Conservation (phyloP, 768 basidiomycete genomes). For the Amanita fuliginea region DNA sequence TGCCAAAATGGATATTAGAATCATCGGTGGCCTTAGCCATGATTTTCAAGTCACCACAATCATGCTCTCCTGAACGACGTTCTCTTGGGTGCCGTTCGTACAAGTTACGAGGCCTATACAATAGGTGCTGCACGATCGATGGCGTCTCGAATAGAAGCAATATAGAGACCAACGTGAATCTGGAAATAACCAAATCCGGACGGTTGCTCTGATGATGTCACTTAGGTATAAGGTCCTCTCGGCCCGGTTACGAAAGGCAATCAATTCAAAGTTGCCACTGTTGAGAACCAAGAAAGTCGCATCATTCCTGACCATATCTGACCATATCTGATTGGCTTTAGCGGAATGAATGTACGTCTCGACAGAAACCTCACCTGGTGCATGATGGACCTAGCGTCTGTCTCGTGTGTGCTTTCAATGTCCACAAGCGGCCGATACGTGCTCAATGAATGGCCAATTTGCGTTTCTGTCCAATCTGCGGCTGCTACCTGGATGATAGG, state of each 20-base stretch:
- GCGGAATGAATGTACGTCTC: neutral
- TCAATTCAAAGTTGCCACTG: too few species aligned
- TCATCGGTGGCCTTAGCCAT: neutral
- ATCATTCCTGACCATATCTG: neutral
- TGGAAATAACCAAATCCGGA: neutral
- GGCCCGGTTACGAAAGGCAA: neutral
- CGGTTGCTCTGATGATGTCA: neutral
- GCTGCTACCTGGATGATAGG: neutral
- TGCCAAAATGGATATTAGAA: neutral
- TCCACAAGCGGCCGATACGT: neutral
- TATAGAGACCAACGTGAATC: neutral
- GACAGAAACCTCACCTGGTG: neutral
- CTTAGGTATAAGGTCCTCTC: neutral
- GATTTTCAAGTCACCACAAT: neutral
- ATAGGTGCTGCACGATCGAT: neutral
- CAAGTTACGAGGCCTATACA: neutral
- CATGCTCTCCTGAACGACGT: too few species aligned
- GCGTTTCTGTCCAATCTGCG: neutral
- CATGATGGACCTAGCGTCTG: neutral
- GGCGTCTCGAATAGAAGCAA: neutral
- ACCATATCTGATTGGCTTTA: neutral
- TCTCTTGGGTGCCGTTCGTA: neutral
- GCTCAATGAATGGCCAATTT: neutral
- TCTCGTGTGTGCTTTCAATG: neutral
- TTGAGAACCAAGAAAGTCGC: neutral